Evolutionary conservation across 768 basidiomycete species (phyloP).

Genomic region (Suillus subalutaceus): DNA sequence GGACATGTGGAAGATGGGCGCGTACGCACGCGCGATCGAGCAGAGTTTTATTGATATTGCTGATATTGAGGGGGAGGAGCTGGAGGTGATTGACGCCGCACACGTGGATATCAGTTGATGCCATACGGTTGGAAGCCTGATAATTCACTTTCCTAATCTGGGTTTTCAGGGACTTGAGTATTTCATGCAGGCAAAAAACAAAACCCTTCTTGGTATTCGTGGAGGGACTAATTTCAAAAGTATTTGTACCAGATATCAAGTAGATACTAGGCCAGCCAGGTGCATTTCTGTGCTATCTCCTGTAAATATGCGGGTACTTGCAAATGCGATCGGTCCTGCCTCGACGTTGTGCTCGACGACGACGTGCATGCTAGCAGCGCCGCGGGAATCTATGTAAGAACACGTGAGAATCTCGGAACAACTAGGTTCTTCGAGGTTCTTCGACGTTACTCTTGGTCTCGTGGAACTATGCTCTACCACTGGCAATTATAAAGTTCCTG

Average conservation of each 20-base stretch:
- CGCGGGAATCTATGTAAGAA: too few relatives aligned
- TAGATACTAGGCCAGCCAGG: background rate
- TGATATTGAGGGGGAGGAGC: constrained; percentile 46
- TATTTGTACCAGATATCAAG: background rate
- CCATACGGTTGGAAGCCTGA: background rate
- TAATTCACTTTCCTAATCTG: background rate
- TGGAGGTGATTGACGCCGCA: constrained; percentile 17
- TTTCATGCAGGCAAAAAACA: background rate
- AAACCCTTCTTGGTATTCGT: background rate
- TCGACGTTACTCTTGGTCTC: too few relatives aligned
- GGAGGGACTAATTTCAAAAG: background rate
- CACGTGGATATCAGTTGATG: constrained; percentile 20
- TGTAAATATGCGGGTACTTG: background rate
- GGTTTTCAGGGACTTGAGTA: background rate
- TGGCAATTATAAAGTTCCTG: too few relatives aligned
- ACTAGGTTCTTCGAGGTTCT: too few relatives aligned
- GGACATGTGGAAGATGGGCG: constrained; percentile 85
- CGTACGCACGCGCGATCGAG: constrained; percentile 74
- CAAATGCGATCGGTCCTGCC: background rate
- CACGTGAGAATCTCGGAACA: too few relatives aligned
- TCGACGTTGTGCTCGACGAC: background rate
- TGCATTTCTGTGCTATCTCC: background rate
- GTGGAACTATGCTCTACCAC: too few relatives aligned
- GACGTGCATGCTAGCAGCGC: background rate
- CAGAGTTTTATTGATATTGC: constrained; percentile 56